Conservation (phyloP, 148 eudicot genomes). For the Bassia scoparia region DNA sequence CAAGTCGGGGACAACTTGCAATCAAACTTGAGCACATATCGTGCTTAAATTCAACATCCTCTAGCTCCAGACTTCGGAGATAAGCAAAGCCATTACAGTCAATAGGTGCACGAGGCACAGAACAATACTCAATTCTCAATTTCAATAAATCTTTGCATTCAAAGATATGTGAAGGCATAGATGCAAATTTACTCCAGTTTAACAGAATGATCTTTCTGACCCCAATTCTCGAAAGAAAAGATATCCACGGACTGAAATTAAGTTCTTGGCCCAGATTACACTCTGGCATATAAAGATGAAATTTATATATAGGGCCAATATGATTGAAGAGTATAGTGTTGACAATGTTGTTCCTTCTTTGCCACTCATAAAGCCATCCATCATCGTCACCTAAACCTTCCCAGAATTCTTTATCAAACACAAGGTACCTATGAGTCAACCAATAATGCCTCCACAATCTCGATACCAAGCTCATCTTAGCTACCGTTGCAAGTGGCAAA, state of each 20-base stretch:
- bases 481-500: slow-evolving; percentile 7
- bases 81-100: slow-evolving; percentile 2
- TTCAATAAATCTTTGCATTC: neutral
- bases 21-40: neutral
- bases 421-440: neutral
- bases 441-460: slow-evolving; percentile 10
- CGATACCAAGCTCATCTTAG: slow-evolving; percentile 8
- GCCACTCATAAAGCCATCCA: too few relatives aligned
- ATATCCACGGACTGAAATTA: neutral
- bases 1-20: neutral
- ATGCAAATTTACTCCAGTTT: neutral
- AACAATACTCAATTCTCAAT: neutral
- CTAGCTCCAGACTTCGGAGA: slow-evolving; percentile 3
- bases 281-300: slow-evolving; percentile 1
- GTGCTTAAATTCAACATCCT: neutral
- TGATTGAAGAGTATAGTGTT: neutral
- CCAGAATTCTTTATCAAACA: neutral
- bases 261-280: neutral
- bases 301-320: neutral
- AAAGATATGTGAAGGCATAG: neutral
- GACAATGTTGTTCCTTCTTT: too few relatives aligned
- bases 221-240: slow-evolving; percentile 5
- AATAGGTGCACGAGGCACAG: neutral
- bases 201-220: neutral
- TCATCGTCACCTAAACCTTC: too few relatives aligned